Base-by-base conservation (phyloP, 257 asterid genomes). In the Verbena officinalis region DNA sequence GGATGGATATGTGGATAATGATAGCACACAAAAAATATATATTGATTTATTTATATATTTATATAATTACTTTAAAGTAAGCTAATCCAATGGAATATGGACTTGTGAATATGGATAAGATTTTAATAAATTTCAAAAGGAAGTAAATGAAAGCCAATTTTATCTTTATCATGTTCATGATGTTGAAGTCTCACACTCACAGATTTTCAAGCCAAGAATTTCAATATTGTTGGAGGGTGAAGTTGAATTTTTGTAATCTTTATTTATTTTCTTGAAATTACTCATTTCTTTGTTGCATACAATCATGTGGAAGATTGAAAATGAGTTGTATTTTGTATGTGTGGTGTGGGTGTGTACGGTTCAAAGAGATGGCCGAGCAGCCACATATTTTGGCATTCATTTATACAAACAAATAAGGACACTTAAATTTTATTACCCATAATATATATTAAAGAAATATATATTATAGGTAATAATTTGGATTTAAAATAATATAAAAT, bases 31-130 rank as follows among this genome's bases (percentile, higher is more conserved):
- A 3, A 49, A 36, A 2, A 36, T 36, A 30, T 30, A 30, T 30
- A 30, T 30, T 2, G 3, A 30, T 43, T 23, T 16, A 33, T 34
- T 11, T 40, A 16, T 34, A 23, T 38, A 64, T 9, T 31, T 12
- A 39, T 27, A 20, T 15, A 59, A 16, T 55, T 43, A 5, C 31
- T 59, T 72, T 57, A 12, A 40, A 20, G 36, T 39, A 27, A 2
- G 33, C 33, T 27, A 27, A 67, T 40, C 70, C 40, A 69, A 55
- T 46, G 33, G 61, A 39, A 15, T 55, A 67, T 67, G 56, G 49
- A 67, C 65, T 70, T 59, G 17, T 55, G 75, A 53, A 54, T 38
- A 24, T 55, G 78, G 82, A 76, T 80, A 73, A 76, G 85, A 66
- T 76, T 73, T 39, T 57, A 49, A 22, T 21, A 53, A n/a, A 27